These are phyloP conservation scores for Pseudogymnoascus sp. DNA, from an alignment of 2,329 filamentous ascomycete genomes.

Conservation along the genomic window DNA sequence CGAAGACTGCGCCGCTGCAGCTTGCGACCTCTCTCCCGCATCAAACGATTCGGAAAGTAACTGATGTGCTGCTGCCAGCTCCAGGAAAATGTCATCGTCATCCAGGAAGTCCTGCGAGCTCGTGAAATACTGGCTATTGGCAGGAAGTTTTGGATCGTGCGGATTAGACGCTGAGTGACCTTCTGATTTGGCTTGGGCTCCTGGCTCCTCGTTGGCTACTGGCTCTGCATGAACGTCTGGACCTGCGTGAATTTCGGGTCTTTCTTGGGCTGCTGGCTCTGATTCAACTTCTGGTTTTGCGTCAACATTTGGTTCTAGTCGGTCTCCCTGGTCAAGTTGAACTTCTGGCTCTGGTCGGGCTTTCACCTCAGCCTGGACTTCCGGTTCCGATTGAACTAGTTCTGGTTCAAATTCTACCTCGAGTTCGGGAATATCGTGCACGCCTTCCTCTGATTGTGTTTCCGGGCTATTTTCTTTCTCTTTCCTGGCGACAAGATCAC, in stretches of 20 bases:
- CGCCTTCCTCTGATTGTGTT: background rate
- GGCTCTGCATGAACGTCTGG: background rate
- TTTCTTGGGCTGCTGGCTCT: background rate
- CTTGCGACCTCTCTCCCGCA: background rate
- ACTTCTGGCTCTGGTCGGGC: background rate
- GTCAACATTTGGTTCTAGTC: background rate
- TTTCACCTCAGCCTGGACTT: background rate
- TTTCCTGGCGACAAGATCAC: background rate
- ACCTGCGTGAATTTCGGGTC: background rate
- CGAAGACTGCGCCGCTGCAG: background rate
- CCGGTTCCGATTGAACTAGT: background rate
- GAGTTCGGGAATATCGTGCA: background rate
- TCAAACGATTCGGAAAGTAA: background rate
- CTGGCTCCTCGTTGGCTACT: background rate
- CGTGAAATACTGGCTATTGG: background rate
- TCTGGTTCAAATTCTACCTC: background rate
- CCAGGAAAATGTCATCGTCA: background rate
- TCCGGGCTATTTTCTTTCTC: background rate
- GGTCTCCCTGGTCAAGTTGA: background rate
- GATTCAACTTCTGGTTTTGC: background rate
- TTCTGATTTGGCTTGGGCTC: background rate
- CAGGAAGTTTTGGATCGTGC: background rate
- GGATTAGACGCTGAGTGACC: background rate
- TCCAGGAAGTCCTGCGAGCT: background rate
- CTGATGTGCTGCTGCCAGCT: background rate